These are phyloP conservation scores for Tuber calosporum DNA, from an alignment of 495 filamentous ascomycete genomes.

Conservation along the genomic window DNA sequence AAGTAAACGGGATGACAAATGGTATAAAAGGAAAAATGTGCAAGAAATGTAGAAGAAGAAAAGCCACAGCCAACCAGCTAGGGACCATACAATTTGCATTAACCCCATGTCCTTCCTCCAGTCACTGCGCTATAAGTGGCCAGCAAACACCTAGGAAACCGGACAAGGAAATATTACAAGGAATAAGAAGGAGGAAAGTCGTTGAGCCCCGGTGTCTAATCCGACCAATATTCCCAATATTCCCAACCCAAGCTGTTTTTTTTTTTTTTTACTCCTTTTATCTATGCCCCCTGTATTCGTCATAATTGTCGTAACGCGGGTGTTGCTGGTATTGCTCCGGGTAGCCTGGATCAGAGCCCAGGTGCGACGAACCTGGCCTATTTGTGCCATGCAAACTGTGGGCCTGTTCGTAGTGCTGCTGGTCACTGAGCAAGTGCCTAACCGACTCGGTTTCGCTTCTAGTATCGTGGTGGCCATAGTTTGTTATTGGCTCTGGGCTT, in stretches of 20 bases:
- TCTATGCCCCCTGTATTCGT: slow-evolving; percentile 31
- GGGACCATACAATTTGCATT: not conserved
- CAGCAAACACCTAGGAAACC: not conserved
- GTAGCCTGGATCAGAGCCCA: slow-evolving; percentile 8
- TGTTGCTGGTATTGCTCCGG: slow-evolving; percentile 23
- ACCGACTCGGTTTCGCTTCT: slow-evolving; percentile 39
- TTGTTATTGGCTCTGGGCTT: slow-evolving; percentile 21
- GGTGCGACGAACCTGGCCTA: slow-evolving; percentile 23
- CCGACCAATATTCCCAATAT: not conserved
- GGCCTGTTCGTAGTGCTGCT: slow-evolving; percentile 18
- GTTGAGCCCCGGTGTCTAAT: not conserved
- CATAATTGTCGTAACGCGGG: slow-evolving; percentile 23
- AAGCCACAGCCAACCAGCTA: not conserved
- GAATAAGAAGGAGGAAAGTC: slow-evolving; percentile 2
- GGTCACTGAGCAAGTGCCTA: slow-evolving; percentile 31
- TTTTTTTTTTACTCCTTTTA: not conserved
- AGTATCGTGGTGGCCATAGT: slow-evolving; percentile 27
- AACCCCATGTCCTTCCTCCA: not conserved
- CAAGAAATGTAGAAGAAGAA: not conserved
- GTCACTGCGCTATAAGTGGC: not conserved
- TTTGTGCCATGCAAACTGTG: not conserved
- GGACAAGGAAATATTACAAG: slow-evolving; percentile 1
- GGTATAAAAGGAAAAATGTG: not conserved
- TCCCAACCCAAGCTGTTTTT: not conserved
- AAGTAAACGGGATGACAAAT: not conserved